Evolutionary conservation across 2,329 filamentous ascomycete genomes (phyloP), one percentile per base, ranked within the genome.

Genomic region (Ilyonectria sp.): DNA sequence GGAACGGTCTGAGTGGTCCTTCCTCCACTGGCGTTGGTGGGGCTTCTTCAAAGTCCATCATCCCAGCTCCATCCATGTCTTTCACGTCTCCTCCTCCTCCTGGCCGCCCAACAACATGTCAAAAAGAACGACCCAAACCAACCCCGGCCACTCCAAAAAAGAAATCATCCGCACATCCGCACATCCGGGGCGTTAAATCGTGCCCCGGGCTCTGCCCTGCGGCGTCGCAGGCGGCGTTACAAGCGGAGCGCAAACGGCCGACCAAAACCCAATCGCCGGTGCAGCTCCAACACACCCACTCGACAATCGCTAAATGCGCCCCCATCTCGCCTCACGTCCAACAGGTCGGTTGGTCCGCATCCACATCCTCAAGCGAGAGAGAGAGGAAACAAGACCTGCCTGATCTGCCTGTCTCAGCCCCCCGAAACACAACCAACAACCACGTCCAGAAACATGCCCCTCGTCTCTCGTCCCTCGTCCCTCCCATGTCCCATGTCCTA

Each of bases 391-490:
- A 26, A 37, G 43, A 65, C 57, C 62, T 72, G 65, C 62, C 60
- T 78, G 43, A 65, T 55, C 60, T 72, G 65, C 62, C 60, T 78
- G 77, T 79, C 78, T 79, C 76, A 79, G 74, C 74, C 72, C 21
- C 69, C 65, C 69, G 75, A 78, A 78, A 76, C 72, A 75, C 71
- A 74, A 64, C 77, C 78, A 78, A 79, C 75, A 69, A 73, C 71
- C 57, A 23, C 43, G 55, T 60, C 44, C 59, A 69, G 65, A 69
- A 67, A 64, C 71, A 76, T 75, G 67, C 62, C 68, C 61, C 70
- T 49, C 47, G 13, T 23, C 68, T 60, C 70, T 54, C 47, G 8
- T 23, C 68, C 61, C 70, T 54, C 47, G 13, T 26, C 31, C 15
- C 26, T 35, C 37, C 15, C 33, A 35, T 46, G 33, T 37, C 55